Evolutionary conservation across 768 basidiomycete species (phyloP), one percentile per base, ranked within the genome.

Genomic region (Lentinula sp.): DNA sequence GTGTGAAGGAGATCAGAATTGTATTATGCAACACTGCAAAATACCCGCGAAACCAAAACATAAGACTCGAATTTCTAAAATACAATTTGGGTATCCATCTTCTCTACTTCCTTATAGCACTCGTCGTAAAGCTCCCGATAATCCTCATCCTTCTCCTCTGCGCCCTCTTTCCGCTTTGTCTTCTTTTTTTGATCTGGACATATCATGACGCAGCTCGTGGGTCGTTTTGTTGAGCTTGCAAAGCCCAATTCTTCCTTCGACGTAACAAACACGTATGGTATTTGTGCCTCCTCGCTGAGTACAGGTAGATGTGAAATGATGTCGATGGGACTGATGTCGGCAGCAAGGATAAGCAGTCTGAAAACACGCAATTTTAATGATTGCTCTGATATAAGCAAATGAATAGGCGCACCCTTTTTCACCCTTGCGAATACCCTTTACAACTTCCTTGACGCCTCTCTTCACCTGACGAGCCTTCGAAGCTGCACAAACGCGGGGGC

Each of bases 401-500:
- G 52, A 10, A 48, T 37, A 66, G 13, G 77, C 88, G 62, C 67
- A 88, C 93, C 97, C 97, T 79, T 91, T 94, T 73, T 98, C 96
- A 61, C 95, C 95, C 72, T 99, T 99, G 58, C 95, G 84, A 45
- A 99, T 90, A 3, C 93, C 93, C 74, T 99, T 99, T 48, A 97
- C 94, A 37, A 99, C 93, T 74, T 99, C 97, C 75, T 98, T 98
- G 52, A 99, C 96, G 43, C 97, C 97, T 49, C 97, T 85, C 78
- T 97, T 98, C 36, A 98, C 89, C 73, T 97, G 95, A 62, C 96
- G 86, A 43, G 86, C 87, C 73, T 96, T 97, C 28, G 95, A 95
- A 16, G 97, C 94, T 96, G 67, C 48, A 20, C 20, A 49, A 46
- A 33, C 48, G 66, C 55, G 68, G 9, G 18, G 33, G 53, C 20